phyloP scores from a whole-genome alignment of 306 rosid genomes.

The Prunus mume region DNA sequence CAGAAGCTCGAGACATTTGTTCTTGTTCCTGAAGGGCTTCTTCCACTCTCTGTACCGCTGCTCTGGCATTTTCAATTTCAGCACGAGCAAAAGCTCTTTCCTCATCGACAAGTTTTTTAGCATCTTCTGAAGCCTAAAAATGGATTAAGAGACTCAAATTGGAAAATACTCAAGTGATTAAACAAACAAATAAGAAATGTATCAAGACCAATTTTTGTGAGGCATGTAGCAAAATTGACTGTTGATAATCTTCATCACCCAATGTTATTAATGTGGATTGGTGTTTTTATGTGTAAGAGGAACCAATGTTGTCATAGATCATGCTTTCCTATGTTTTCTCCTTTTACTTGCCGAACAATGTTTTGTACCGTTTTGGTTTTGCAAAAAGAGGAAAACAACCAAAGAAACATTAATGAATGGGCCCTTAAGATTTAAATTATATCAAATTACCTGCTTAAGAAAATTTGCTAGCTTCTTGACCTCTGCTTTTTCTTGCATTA shows the following conservation, averaged over 20 bases:
- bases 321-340: no score
- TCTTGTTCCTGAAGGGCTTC: constrained; percentile 85
- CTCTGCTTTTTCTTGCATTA: constrained; percentile 87
- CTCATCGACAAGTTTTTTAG: constrained; percentile 79
- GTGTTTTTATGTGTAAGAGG: no score
- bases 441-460: constrained; percentile 82
- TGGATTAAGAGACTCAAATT: constrained; percentile 24
- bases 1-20: constrained; percentile 57
- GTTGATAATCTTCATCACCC: no score
- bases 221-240: not conserved
- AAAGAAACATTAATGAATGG: not conserved
- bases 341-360: no score
- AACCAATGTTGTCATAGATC: no score
- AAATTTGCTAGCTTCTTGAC: constrained; percentile 92
- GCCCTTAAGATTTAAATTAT: not conserved
- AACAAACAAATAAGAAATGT: not conserved
- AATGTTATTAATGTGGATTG: no score
- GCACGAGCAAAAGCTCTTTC: constrained; percentile 96
- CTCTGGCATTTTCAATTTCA: constrained; percentile 90
- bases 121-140: constrained; percentile 90
- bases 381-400: no score
- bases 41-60: constrained; percentile 91
- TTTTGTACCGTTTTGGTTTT: no score
- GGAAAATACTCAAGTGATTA: not conserved
- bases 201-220: not conserved